These are phyloP conservation scores for Arthrinium phaeospermum DNA, from an alignment of 2,329 filamentous ascomycete species.

Conservation along the genomic window DNA sequence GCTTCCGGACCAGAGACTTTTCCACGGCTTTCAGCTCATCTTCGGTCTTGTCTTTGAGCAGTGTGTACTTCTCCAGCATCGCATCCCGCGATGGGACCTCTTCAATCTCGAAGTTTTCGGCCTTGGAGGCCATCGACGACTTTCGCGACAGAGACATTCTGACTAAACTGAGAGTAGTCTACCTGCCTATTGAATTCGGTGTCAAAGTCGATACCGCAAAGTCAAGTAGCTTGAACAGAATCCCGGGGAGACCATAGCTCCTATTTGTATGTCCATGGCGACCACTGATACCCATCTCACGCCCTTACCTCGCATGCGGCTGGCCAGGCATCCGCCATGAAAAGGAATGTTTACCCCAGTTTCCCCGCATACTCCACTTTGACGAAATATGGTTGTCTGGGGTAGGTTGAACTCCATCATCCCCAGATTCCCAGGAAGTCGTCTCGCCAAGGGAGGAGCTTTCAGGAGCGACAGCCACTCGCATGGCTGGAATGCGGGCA, in stretches of 20 bases:
- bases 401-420: background rate
- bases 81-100: background rate
- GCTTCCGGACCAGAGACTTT: slow-evolving; percentile 34
- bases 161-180: background rate
- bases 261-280: background rate
- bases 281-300: no score
- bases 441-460: background rate
- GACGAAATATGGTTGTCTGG: background rate
- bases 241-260: background rate
- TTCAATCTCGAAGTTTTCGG: background rate
- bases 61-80: slow-evolving; percentile 25
- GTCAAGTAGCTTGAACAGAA: background rate
- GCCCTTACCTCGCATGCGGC: background rate
- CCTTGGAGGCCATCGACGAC: slow-evolving; percentile 7
- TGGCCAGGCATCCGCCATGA: background rate
- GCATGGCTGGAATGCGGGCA: background rate
- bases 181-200: background rate
- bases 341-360: background rate
- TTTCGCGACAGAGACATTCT: slow-evolving; percentile 16
- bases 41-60: slow-evolving; percentile 28
- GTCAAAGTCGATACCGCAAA: background rate
- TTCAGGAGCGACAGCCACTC: background rate
- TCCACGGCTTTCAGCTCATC: slow-evolving; percentile 31
- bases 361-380: slow-evolving; percentile 2
- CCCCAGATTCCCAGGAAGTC: slow-evolving; percentile 7